These are phyloP conservation scores for Suhomyces pyralidae DNA, from an alignment of 805 yeast species.

Conservation along the genomic window DNA sequence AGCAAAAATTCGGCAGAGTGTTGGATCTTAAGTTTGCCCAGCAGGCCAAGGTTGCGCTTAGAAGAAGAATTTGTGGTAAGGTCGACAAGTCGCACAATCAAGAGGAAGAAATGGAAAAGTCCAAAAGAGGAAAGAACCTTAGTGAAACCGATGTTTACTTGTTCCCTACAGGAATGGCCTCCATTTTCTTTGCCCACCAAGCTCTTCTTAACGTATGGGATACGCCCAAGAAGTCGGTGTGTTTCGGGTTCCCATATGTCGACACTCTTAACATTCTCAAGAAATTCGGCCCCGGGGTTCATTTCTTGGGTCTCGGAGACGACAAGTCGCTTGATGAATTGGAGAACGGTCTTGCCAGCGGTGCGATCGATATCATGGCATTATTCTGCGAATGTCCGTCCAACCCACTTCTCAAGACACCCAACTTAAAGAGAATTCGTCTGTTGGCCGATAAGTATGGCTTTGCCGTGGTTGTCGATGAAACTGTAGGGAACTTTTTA, in stretches of 20 bases:
- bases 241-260: constrained; percentile 95
- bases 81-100: constrained; percentile 41
- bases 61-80: constrained; percentile 70
- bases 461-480: constrained; percentile 86
- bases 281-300: constrained; percentile 90
- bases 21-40: constrained; percentile 72
- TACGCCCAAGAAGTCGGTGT: constrained; percentile 61
- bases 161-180: constrained; percentile 90
- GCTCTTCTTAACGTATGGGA: constrained; percentile 35
- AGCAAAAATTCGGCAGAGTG: constrained; percentile 88
- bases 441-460: constrained; percentile 63
- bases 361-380: constrained; percentile 62
- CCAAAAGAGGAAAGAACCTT: constrained; percentile 29
- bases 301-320: constrained; percentile 83
- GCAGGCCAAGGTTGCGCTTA: constrained; percentile 72
- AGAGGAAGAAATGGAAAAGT: constrained; percentile 25
- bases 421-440: constrained; percentile 65
- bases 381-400: constrained; percentile 93
- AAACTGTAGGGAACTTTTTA: constrained; percentile 87
- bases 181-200: constrained; percentile 80
- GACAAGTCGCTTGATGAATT: constrained; percentile 62
- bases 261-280: constrained; percentile 83
- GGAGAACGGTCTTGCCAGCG: constrained; percentile 52
- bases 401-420: constrained; percentile 86
- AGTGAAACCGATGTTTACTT: constrained; percentile 71